Base-by-base conservation (phyloP, 1,139 yeast genomes). In the Candida smagusa region DNA sequence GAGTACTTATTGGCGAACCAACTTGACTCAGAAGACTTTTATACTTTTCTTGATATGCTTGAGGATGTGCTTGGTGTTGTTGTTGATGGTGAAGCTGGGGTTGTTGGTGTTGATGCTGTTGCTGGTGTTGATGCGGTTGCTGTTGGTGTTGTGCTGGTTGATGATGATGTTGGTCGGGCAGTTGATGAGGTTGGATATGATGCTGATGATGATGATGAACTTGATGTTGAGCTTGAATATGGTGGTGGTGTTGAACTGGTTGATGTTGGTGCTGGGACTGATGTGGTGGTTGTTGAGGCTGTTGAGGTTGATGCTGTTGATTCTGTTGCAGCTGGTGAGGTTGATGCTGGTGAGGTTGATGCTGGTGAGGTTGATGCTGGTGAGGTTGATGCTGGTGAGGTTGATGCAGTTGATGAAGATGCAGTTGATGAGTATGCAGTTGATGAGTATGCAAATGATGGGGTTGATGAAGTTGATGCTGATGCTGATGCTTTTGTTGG, bases 121-220 rank as follows among this genome's bases (percentile, higher is more conserved):
- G 24, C 24, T 22, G 26, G 26, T 9, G 26, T n/a, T 23, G 26
- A 4, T 23, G 11, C 26, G 3, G 11, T 23, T 23, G 26, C 6
- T n/a, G 11, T 23, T 9, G 26, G 11, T 16, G 19, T 16, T 16
- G 19, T 16, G 3, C 5, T 3, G 3, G 19, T 16, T 16, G 19
- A 5, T 16, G 19, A 4, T 16, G 19, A 5, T 16, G 19, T 16
- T 16, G 19, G 3, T 16, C 23, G 29, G 24, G 34, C 8, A 11
- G 19, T 25, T 24, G 34, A 30, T 27, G 28, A 28, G 30, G 30
- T 30, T 31, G 35, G 11, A n/a, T n/a, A n/a, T n/a, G 22, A 21
- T 7, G 32, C 24, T 12, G 12, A 5, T 34, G 32, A 3, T 25
- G 7, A 6, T 28, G 29, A 4, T 28, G 36, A 2, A 9, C 7